Base-by-base conservation (phyloP, 2,329 filamentous ascomycete genomes). In the Apiospora arundinis region DNA sequence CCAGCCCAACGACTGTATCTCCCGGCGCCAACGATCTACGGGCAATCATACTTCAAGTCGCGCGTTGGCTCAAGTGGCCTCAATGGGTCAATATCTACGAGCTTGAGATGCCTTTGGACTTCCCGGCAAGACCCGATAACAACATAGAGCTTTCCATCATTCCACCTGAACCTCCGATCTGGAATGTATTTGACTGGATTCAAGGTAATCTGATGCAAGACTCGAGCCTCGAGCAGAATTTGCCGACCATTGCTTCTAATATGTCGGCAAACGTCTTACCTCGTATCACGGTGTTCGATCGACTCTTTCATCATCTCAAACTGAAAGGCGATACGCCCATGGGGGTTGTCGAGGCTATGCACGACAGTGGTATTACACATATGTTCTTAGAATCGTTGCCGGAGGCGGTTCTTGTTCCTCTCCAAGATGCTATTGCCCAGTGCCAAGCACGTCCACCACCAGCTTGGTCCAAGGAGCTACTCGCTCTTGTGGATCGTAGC, bases 391-490 rank as follows among this genome's bases (percentile, higher is more conserved):
- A 97, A 74, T 95, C 93, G 0, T 84, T 98, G 1, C 95, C 96
- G 1, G 94, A 97, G 80, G 91, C 93, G 37, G 86, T 98, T n/a
- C 88, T 93, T 70, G 89, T 92, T 2, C 92, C 93, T 0, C 85
- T 98, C 18, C 92, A 92, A 78, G 95, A 98, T 82, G 91, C 92
- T 6, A 94, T 98, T 52, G 89, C 92, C n/a, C 88, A 90, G 74
- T 97, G 94, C 74, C 95, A 97, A 80, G 89, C 91, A n/a, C 89
- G 90, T 72, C 95, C 95, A 23, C 93, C 95, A 12, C 88, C 91
- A 0, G 89, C 87, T 1, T 98, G 95, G 95, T 86, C 89, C 18
- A 87, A 87, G 56, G 87, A 90, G 1, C 84, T 97, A 7, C 86
- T 98, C 18, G 87, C 91, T 70, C 84, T 98, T 6, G 90, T 98